Evolutionary conservation across 805 yeast genomes (phyloP).

Genomic region (Scheffersomyces ergatensis): DNA sequence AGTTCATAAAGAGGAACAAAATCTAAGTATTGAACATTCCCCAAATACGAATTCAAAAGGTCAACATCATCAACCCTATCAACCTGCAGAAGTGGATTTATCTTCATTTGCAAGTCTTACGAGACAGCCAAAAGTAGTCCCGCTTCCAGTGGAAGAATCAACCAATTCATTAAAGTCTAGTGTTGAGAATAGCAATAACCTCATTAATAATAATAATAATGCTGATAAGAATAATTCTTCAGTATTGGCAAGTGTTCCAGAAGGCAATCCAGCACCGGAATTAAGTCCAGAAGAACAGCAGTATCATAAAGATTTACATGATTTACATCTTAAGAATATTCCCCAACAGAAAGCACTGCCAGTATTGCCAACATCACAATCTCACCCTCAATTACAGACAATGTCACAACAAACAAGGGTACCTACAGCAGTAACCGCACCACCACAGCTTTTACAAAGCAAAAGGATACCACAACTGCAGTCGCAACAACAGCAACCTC

Average conservation of each 20-base stretch:
- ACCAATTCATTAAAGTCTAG: conserved; percentile 3
- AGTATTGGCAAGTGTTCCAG: conserved; percentile 8
- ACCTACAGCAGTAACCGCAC: conserved; percentile 22
- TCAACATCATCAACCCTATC: conserved; percentile 24
- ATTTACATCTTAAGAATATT: conserved; percentile 8
- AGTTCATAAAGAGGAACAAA: neutral
- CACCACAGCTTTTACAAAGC: conserved; percentile 12
- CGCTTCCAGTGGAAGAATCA: no score
- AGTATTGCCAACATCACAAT: neutral
- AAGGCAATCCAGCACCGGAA: conserved; percentile 1
- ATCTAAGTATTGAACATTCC: neutral
- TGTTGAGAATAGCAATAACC: neutral
- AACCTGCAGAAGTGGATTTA: conserved; percentile 46
- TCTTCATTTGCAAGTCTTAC: conserved; percentile 43
- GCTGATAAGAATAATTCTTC: neutral
- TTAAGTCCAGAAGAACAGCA: conserved; percentile 1
- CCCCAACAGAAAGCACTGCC: neutral
- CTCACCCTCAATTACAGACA: conserved; percentile 1
- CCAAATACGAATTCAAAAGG: conserved; percentile 8
- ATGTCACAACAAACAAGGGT: conserved; percentile 4
- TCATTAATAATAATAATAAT: neutral
- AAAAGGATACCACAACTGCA: conserved; percentile 7
- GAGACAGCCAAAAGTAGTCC: conserved; percentile 32
- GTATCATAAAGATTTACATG: conserved; percentile 16
- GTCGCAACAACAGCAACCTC: neutral